These are phyloP conservation scores for Fraxinus platypoda DNA, from an alignment of 305 asterid species.

Conservation along the genomic window DNA sequence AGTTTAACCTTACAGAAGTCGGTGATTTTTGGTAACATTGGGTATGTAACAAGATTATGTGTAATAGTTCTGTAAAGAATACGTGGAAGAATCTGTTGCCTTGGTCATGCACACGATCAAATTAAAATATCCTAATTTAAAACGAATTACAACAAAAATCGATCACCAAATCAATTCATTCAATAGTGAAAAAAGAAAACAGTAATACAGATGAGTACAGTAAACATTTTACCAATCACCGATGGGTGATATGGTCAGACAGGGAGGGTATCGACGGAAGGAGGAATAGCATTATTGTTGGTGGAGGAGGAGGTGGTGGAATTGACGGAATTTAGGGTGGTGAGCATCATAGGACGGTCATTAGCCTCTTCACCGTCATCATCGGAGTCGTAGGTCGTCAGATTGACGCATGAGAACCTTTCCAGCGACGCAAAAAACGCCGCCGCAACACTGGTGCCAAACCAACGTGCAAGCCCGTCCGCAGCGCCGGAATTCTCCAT, in stretches of 20 bases:
- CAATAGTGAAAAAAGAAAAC: neutral
- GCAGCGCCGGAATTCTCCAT: conserved; percentile 57
- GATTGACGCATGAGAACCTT: conserved; percentile 85
- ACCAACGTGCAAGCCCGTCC: conserved; percentile 86
- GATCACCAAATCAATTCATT: neutral
- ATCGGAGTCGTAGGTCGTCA: conserved; percentile 76
- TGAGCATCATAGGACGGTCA: conserved; percentile 80
- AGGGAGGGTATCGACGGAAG: conserved; percentile 65
- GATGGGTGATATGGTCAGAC: conserved; percentile 44
- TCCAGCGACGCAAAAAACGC: conserved; percentile 93
- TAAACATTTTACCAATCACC: conserved; percentile 30
- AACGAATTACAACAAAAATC: conserved; percentile 5
- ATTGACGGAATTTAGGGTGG: conserved; percentile 40
- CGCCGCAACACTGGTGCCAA: conserved; percentile 74
- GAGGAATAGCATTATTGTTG: conserved; percentile 22
- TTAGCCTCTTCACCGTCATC: conserved; percentile 78
- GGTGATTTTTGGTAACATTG: conserved; percentile 11
- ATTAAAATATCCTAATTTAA: conserved; percentile 1
- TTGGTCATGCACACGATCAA: neutral
- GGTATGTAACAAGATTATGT: conserved; percentile 8
- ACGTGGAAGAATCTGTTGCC: neutral
- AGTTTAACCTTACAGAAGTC: neutral
- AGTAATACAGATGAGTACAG: neutral
- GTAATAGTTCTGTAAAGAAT: conserved; percentile 24
- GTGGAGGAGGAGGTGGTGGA: conserved; percentile 26